Evolutionary conservation across 1,284 basidiomycete species (phyloP).

Genomic region (Wolfiporia cocos): DNA sequence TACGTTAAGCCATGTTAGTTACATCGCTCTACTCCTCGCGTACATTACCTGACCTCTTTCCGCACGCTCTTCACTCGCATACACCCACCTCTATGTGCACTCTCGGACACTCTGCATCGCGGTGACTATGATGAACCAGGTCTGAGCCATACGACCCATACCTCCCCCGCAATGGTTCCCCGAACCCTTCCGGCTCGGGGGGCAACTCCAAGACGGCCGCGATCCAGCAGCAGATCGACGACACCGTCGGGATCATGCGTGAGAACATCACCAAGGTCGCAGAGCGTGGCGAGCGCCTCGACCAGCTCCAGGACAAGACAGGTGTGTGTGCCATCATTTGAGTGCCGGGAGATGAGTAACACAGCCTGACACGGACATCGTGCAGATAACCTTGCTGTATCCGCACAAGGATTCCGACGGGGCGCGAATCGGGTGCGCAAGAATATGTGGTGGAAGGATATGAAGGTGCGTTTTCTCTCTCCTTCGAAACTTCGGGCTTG

Average conservation of each 20-base stretch:
- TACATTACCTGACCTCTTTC: conserved; percentile 7
- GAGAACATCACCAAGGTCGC: conserved; percentile 97
- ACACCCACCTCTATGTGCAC: not conserved
- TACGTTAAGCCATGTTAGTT: conserved; percentile 18
- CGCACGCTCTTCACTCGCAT: not conserved
- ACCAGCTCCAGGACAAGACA: conserved; percentile 96
- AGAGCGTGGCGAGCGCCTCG: conserved; percentile 91
- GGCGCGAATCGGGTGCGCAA: conserved; percentile 97
- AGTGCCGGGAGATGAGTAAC: not conserved
- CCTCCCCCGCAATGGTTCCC: conserved; percentile 75
- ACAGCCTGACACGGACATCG: not conserved
- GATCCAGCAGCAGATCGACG: conserved; percentile 92
- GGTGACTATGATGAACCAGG: conserved; percentile 34
- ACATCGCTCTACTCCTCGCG: conserved; percentile 10
- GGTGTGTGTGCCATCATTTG: conserved; percentile 50
- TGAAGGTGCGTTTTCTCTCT: conserved; percentile 85
- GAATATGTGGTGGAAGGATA: conserved; percentile 97
- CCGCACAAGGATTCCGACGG: conserved; percentile 97
- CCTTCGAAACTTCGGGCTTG: too few relatives aligned
- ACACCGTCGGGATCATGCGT: conserved; percentile 94
- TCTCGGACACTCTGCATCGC: too few relatives aligned
- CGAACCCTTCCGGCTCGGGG: conserved; percentile 43
- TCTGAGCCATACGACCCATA: conserved; percentile 97
- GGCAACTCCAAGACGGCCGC: conserved; percentile 85
- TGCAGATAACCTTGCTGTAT: conserved; percentile 92